phyloP scores from a whole-genome alignment of 495 filamentous ascomycete genomes.

The Daldinia vernicosa region DNA sequence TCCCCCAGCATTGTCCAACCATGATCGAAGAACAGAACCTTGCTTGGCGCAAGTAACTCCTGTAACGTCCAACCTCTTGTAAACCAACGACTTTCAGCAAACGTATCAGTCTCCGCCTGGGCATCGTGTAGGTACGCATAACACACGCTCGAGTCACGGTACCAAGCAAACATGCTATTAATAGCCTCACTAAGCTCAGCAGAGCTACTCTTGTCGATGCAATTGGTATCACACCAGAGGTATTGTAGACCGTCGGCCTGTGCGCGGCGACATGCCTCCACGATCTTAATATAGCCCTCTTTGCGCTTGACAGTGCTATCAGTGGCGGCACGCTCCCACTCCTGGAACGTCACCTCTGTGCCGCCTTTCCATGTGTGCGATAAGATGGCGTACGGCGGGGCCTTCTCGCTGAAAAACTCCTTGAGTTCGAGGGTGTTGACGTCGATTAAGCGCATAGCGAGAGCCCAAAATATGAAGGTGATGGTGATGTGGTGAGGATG shows the following conservation, averaged over 20 bases:
- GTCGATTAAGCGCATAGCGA: slow-evolving; percentile 56
- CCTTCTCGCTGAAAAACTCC: slow-evolving; percentile 45
- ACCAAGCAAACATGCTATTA: slow-evolving; percentile 55
- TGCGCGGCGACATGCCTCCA: slow-evolving; percentile 36
- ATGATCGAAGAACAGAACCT: slow-evolving; percentile 47
- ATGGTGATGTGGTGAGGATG: background rate
- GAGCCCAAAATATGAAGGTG: background rate
- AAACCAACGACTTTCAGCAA: slow-evolving; percentile 53
- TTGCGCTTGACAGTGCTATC: slow-evolving; percentile 22
- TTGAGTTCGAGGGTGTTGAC: slow-evolving; percentile 49
- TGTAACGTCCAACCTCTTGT: slow-evolving; percentile 58
- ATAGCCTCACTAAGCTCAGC: slow-evolving; percentile 55
- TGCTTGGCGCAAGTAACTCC: slow-evolving; percentile 54
- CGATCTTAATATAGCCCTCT: slow-evolving; percentile 43
- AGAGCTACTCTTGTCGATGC: slow-evolving; percentile 55
- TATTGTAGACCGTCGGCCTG: slow-evolving; percentile 35
- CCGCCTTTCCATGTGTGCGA: slow-evolving; percentile 55
- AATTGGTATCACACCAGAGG: slow-evolving; percentile 53
- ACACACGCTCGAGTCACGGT: slow-evolving; percentile 44
- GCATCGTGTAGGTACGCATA: slow-evolving; percentile 53
- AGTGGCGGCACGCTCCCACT: slow-evolving; percentile 31
- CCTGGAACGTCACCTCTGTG: slow-evolving; percentile 54
- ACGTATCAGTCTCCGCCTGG: slow-evolving; percentile 12
- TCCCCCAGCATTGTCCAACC: slow-evolving; percentile 46
- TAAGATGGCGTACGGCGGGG: slow-evolving; percentile 55